Percentiles rank a stretch among this genome's conserved stretches.
These are phyloP conservation scores for Castanopsis chinensis DNA, from an alignment of 306 rosid genomes.

Conservation along the genomic window DNA sequence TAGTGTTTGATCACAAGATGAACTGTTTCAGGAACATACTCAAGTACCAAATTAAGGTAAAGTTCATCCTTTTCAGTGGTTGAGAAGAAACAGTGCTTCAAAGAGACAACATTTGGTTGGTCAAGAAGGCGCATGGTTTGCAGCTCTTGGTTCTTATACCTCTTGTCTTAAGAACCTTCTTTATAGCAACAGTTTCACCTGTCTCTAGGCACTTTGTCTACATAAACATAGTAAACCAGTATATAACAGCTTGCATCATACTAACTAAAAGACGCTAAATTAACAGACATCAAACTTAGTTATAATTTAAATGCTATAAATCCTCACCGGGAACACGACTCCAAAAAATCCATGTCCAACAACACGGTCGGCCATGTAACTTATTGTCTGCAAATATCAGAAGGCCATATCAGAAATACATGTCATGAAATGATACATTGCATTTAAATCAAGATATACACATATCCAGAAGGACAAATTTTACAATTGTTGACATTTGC, in stretches of 20 bases:
- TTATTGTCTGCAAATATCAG: constrained; percentile 56
- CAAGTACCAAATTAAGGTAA: constrained; percentile 92
- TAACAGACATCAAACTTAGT: background rate
- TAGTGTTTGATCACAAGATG: constrained; percentile 96
- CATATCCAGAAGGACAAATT: background rate
- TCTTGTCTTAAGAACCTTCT: constrained; percentile 97
- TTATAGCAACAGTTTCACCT: constrained; percentile 96
- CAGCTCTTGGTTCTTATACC: constrained; percentile 92
- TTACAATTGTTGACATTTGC: background rate
- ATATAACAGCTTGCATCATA: background rate
- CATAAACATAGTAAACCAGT: constrained; percentile 19
- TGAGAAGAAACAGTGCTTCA: constrained; percentile 98
- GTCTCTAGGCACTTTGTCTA: constrained; percentile 97
- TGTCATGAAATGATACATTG: background rate
- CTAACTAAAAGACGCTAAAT: background rate
- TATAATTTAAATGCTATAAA: background rate
- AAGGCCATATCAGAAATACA: background rate
- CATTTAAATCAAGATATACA: background rate
- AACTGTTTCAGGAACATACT: constrained; percentile 96
- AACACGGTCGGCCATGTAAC: constrained; percentile 95
- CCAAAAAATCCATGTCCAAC: constrained; percentile 95
- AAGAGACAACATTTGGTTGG: constrained; percentile 90
- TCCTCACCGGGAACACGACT: constrained; percentile 87
- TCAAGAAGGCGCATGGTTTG: constrained; percentile 99
- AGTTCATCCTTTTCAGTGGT: constrained; percentile 96